Conservation (phyloP, 345 rosid species). For the Euphorbia lathyris region DNA sequence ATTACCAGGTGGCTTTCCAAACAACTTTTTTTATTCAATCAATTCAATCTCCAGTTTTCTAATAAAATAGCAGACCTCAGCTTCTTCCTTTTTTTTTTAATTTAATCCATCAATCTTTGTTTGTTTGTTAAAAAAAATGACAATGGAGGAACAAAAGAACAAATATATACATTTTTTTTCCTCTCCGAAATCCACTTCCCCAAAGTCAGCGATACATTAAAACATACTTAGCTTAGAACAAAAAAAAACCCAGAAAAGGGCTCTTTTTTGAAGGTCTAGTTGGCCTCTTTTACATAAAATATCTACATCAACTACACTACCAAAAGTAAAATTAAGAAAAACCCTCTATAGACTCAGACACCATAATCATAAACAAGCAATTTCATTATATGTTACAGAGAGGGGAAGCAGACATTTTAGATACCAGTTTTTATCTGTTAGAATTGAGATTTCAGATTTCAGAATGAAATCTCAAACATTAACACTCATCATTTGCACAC, state of each 20-base stretch:
- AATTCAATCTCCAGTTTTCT: neutral
- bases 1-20: neutral
- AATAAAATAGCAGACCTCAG: too few species aligned
- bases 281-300: conserved; percentile 22
- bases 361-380: conserved; percentile 22
- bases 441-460: conserved; percentile 3
- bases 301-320: conserved; percentile 26
- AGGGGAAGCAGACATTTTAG: conserved; percentile 11
- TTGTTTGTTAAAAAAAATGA: too few species aligned
- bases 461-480: neutral
- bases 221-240: conserved; percentile 19
- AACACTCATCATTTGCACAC: conserved; percentile 35
- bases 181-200: conserved; percentile 28
- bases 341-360: conserved; percentile 35
- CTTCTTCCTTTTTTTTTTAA: too few species aligned
- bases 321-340: conserved; percentile 23
- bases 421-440: conserved; percentile 18
- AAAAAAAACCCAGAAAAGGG: conserved; percentile 15
- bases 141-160: neutral
- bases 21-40: neutral
- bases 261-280: conserved; percentile 21
- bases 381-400: conserved; percentile 39
- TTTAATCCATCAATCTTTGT: neutral
- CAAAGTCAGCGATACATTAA: conserved; percentile 39
- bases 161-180: conserved; percentile 30